Percentiles rank a stretch among this genome's conserved stretches.
Evolutionary conservation across 2,329 filamentous ascomycete species (phyloP).

Genomic region (Sodiomyces alkalinus): DNA sequence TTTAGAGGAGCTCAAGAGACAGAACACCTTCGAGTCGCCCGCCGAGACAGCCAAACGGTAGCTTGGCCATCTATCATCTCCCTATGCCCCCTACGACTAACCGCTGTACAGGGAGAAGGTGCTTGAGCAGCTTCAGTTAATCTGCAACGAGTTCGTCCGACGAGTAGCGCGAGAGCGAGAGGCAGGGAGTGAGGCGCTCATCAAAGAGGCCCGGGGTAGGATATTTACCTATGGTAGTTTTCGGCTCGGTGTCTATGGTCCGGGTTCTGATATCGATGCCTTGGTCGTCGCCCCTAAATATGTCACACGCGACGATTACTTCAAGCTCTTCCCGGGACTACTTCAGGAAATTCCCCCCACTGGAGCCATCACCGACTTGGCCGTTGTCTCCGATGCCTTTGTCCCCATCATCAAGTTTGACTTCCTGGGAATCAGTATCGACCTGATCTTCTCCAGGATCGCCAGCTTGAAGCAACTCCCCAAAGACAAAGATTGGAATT

Average conservation of each 20-base stretch:
- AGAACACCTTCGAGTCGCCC: constrained; percentile 82
- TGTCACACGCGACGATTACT: constrained; percentile 81
- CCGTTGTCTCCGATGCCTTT: constrained; percentile 75
- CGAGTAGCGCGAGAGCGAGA: constrained; percentile 61
- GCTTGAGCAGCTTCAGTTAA: constrained; percentile 59
- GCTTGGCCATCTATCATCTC: too few relatives aligned
- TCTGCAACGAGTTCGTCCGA: constrained; percentile 77
- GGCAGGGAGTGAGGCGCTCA: constrained; percentile 55
- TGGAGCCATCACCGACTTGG: constrained; percentile 71
- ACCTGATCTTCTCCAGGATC: constrained; percentile 77
- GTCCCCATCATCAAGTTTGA: constrained; percentile 98
- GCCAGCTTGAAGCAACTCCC: constrained; percentile 56
- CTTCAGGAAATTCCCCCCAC: constrained; percentile 61
- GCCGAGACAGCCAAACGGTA: constrained; percentile 78
- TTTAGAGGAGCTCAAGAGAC: constrained; percentile 67
- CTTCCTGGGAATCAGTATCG: constrained; percentile 80
- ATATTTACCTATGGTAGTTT: constrained; percentile 96
- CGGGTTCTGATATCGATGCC: constrained; percentile 95
- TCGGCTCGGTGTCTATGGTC: constrained; percentile 82
- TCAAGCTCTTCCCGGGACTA: constrained; percentile 69
- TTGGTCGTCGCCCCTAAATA: constrained; percentile 85
- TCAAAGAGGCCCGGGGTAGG: constrained; percentile 77
- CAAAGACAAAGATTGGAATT: constrained; percentile 47
- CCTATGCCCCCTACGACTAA: too few relatives aligned
- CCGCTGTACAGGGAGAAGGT: constrained; percentile 45